These are phyloP conservation scores for Aspergillus proliferans DNA, from an alignment of 2,329 filamentous ascomycete genomes.

Conservation along the genomic window DNA sequence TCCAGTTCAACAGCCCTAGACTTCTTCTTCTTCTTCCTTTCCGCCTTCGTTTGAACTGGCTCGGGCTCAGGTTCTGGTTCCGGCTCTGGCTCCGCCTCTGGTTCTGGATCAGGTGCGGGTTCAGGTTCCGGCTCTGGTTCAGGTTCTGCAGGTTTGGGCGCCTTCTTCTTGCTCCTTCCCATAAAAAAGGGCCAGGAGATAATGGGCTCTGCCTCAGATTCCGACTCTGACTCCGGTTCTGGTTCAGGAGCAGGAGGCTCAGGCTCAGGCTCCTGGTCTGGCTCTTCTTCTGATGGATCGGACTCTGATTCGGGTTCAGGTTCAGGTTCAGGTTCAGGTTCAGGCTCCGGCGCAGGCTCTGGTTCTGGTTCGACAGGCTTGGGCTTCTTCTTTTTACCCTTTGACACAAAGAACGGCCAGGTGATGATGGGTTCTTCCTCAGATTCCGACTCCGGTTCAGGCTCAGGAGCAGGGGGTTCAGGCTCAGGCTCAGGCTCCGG, in stretches of 20 bases:
- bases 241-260: slow-evolving; percentile 14
- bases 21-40: slow-evolving; percentile 14
- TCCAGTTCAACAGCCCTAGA: slow-evolving; percentile 6
- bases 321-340: slow-evolving; percentile 3
- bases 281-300: not conserved
- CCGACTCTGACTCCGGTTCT: slow-evolving; percentile 10
- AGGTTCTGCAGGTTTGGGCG: slow-evolving; percentile 22
- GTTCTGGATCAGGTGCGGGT: slow-evolving; percentile 12
- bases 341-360: slow-evolving; percentile 13
- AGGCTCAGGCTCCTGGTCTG: slow-evolving; percentile 8
- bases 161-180: not conserved
- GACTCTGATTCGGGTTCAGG: slow-evolving; percentile 12
- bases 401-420: not conserved
- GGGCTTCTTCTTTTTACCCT: not conserved
- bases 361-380: not conserved
- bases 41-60: slow-evolving; percentile 1
- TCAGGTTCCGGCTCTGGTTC: slow-evolving; percentile 7
- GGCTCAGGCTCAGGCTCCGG: slow-evolving; percentile 25
- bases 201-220: not conserved
- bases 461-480: slow-evolving; percentile 12
- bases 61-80: not conserved
- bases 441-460: slow-evolving; percentile 13
- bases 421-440: not conserved
- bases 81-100: slow-evolving; percentile 10
- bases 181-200: no score